Percentiles rank a stretch among this genome's conserved stretches.
Conservation (phyloP, 352 stramenopile species). For the Phytophthora parvispora region DNA sequence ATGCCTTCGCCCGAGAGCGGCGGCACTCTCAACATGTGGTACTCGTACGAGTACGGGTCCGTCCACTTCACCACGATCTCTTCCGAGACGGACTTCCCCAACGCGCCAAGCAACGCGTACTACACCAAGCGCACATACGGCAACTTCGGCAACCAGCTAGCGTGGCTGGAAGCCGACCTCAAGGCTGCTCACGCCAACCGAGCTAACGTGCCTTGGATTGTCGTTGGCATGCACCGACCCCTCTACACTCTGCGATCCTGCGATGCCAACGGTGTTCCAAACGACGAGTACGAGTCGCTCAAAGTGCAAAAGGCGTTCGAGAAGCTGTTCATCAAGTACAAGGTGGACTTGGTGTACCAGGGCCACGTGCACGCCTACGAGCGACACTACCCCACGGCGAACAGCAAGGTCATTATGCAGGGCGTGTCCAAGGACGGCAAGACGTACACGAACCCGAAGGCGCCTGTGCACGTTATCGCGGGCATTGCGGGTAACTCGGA, state of each 20-base stretch:
- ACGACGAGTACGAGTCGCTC: constrained; percentile 27
- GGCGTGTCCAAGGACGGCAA: constrained; percentile 52
- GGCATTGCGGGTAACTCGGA: constrained; percentile 46
- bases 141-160: constrained; percentile 53
- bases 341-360: constrained; percentile 62
- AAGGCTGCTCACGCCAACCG: constrained; percentile 57
- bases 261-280: constrained; percentile 16
- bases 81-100: constrained; percentile 66
- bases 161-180: constrained; percentile 66
- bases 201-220: constrained; percentile 54
- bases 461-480: constrained; percentile 60
- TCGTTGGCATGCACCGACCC: constrained; percentile 64
- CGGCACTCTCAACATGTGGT: constrained; percentile 53
- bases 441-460: constrained; percentile 53
- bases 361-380: constrained; percentile 69
- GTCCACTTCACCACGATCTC: constrained; percentile 80
- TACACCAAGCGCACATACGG: constrained; percentile 36
- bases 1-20: constrained; percentile 51
- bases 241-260: constrained; percentile 55
- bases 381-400: constrained; percentile 53
- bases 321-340: constrained; percentile 67
- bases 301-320: constrained; percentile 63
- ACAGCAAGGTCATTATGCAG: constrained; percentile 43
- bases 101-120: constrained; percentile 51
- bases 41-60: constrained; percentile 49